A percentile compares a stretch with the other conserved stretches of the same genome.
Conservation (phyloP, 2,329 filamentous ascomycete genomes). For the Penicillium nordicum region DNA sequence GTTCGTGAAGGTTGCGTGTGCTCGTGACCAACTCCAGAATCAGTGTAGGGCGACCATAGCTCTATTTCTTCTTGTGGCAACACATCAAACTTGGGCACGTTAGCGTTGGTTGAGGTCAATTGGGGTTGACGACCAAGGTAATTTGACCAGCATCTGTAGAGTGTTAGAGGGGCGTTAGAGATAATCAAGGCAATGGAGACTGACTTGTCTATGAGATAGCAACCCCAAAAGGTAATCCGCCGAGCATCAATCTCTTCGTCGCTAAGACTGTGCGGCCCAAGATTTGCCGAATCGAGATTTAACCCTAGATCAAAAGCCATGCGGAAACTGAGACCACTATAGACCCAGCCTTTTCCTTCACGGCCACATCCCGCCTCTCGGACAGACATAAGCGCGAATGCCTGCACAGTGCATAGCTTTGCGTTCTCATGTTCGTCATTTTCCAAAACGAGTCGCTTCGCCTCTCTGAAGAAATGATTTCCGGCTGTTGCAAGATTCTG, state of each 20-base stretch:
- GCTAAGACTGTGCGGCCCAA: conserved; percentile 61
- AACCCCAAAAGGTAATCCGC: conserved; percentile 94
- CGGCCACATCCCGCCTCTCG: conserved; percentile 90
- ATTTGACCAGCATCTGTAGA: conserved; percentile 79
- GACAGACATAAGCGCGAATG: conserved; percentile 91
- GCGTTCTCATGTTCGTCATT: conserved; percentile 93
- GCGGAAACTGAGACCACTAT: conserved; percentile 95
- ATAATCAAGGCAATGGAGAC: conserved; percentile 17
- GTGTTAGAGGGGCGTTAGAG: conserved; percentile 13
- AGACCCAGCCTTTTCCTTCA: conserved; percentile 96
- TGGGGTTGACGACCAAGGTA: conserved; percentile 91
- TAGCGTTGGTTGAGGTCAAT: conserved; percentile 73
- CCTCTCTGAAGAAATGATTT: conserved; percentile 93
- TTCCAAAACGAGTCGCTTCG: conserved; percentile 82
- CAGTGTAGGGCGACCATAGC: conserved; percentile 83
- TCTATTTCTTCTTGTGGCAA: conserved; percentile 85
- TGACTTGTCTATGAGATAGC: conserved; percentile 92
- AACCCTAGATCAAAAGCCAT: conserved; percentile 95
- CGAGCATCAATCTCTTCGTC: conserved; percentile 86
- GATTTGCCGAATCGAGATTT: conserved; percentile 73
- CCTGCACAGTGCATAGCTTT: conserved; percentile 84
- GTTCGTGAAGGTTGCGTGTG: conserved; percentile 78
- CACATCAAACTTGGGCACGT: conserved; percentile 83
- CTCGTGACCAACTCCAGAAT: conserved; percentile 70
- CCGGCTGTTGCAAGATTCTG: conserved; percentile 82